Evolutionary conservation across 2,329 filamentous ascomycete species (phyloP), one percentile per base, ranked within the genome.

Genomic region (Aspergillus sp.): DNA sequence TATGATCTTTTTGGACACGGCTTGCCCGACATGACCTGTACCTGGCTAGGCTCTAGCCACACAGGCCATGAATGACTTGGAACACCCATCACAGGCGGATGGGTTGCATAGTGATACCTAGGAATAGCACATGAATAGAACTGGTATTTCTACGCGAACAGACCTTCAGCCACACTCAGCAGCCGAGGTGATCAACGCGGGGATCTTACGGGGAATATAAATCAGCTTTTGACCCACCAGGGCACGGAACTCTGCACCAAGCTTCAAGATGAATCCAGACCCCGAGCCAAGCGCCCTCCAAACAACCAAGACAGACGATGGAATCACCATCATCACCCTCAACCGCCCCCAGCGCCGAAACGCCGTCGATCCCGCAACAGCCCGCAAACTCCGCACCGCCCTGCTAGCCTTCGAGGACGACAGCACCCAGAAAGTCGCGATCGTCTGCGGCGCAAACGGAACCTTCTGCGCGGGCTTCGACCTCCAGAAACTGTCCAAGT

Each of bases 391-490:
- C 4, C 65, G 66, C 15, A 45, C 58, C 1, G 66, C 69, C 4
- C 64, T 76, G 42, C 44, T 64, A 1, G 44, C 44, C 5, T 76
- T 74, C 37, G 71, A 75, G 40, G 44, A 53, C 10, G 69, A 75
- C 42, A 7, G 48, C 0, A 45, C 52, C 2, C 71, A 75, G 40
- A 74, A 72, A 42, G 60, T 75, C 5, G 69, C 67, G 49, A 53
- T 76, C 19, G 57, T 75, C 15, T 49, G 63, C 30, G 71, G 71
- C 8, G 52, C 55, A 4, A 58, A 63, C 12, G 55, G 53, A 4
- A 68, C 58, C 1, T 75, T 75, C 42, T 74, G 69, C 47, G 68
- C 70, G 0, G 71, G 71, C 4, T 68, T 64, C 35, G 71, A 75
- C 42, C 57, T 75, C 1, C 60, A 69, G 10, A 6, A 6, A 5